Evolutionary conservation across 2,329 filamentous ascomycete genomes (phyloP), one percentile per base, ranked within the genome.

Genomic region (Colletotrichum sansevieriae): DNA sequence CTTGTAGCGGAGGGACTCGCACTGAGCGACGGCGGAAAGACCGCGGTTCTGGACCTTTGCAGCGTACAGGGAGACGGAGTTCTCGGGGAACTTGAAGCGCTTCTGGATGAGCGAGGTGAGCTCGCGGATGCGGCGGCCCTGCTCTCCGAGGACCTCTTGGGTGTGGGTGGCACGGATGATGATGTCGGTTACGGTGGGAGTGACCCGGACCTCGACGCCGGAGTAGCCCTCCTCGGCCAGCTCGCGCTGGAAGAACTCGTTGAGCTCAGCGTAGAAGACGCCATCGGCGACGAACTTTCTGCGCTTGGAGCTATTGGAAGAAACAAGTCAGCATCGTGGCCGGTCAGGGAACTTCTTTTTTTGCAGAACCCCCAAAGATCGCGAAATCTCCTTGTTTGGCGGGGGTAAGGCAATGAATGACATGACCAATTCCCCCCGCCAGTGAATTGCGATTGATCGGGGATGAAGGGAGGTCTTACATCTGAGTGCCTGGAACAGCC

Each of bases 241-340:
- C 88, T 99, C 96, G 85, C 96, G 95, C 91, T 98, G 96, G 94
- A 99, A 99, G 92, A 99, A 99, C 89, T 99, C 96, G 92, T 99
- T 99, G 86, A 99, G 89, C 88, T 99, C 96, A 89, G 96, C 96
- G 87, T 98, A 99, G 93, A 99, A 99, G 82, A 99, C 96, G 91
- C 96, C 96, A 87, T 99, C 96, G 78, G 92, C 93, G 83, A 95
- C 92, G 88, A 95, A 95, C 91, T 95, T 95, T 90, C 92, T 93
- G 85, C 92, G 87, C 91, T 95, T 95, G 84, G 92, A 95, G 85
- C 92, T 95, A 82, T 75, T 72, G 65, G 69, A 54, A 55, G 63
- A 62, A 69, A 47, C 33, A 37, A 70, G 58, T 72, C 67, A 71
- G 70, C 52, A 43, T 20, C 35, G 11, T 54, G n/a, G n/a, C 29